Percentiles rank a stretch among this genome's conserved stretches.
Conservation (phyloP, 2,329 filamentous ascomycete genomes). For the Fusarium sp. region DNA sequence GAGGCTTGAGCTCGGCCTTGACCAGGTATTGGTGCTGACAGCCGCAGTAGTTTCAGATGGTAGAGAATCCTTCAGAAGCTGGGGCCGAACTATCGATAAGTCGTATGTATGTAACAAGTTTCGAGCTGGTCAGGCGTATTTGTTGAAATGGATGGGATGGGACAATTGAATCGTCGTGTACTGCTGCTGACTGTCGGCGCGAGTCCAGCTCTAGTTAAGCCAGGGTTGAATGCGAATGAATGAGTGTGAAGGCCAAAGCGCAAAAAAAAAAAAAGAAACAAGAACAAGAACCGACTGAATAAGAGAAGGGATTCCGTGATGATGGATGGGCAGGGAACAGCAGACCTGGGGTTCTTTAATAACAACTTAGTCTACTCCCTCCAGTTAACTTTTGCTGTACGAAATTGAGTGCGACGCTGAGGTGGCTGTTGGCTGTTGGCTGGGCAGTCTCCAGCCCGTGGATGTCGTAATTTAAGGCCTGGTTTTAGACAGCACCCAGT, state of each 20-base stretch:
- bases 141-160: background rate
- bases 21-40: constrained; percentile 29
- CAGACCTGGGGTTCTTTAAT: constrained; percentile 32
- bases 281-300: constrained; percentile 2
- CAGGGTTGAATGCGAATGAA: constrained; percentile 22
- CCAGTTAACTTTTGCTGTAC: background rate
- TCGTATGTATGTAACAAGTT: background rate
- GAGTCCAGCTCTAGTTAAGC: constrained; percentile 35
- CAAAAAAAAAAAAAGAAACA: background rate
- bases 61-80: constrained; percentile 17
- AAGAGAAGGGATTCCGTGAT: constrained; percentile 23
- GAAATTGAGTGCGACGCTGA: constrained; percentile 30
- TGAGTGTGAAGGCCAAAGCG: constrained; percentile 10
- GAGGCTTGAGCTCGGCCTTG: constrained; percentile 19
- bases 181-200: constrained; percentile 18
- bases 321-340: constrained; percentile 17
- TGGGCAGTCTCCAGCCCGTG: constrained; percentile 21
- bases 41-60: constrained; percentile 15
- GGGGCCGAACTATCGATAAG: constrained; percentile 4
- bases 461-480: constrained; percentile 42
- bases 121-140: constrained; percentile 5
- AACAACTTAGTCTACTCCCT: constrained; percentile 3
- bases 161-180: constrained; percentile 22
- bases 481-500: constrained; percentile 24
- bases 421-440: constrained; percentile 28